Evolutionary conservation across 768 basidiomycete species (phyloP).

Genomic region (Lactifluus echinatus): DNA sequence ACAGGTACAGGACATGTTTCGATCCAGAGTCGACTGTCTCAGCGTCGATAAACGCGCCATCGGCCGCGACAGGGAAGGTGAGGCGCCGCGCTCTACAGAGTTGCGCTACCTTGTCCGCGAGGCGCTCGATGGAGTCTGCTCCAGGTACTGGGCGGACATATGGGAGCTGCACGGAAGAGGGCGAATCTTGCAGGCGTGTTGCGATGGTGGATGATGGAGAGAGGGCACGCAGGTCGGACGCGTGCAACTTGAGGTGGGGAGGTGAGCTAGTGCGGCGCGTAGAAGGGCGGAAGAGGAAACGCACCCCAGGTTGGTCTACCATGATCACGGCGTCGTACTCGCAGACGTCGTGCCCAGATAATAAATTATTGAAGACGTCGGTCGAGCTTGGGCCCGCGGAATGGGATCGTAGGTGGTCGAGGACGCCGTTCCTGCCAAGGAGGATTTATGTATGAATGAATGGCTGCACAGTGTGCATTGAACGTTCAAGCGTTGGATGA

Average conservation of each 20-base stretch:
- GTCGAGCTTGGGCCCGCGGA: constrained; percentile 16
- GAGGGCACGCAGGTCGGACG: constrained; percentile 64
- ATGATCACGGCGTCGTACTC: constrained; percentile 57
- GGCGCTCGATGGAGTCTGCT: constrained; percentile 27
- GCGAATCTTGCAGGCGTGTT: constrained; percentile 38
- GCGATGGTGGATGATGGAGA: constrained; percentile 43
- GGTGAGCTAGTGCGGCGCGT: too few relatives aligned
- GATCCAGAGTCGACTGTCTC: constrained; percentile 29
- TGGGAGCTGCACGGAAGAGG: constrained; percentile 53
- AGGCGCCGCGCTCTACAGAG: constrained; percentile 54
- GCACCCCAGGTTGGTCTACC: constrained; percentile 64
- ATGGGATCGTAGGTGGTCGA: constrained; percentile 26
- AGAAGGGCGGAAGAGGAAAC: constrained; percentile 23
- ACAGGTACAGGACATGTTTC: constrained; percentile 52
- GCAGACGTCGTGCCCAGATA: constrained; percentile 43
- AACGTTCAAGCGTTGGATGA: neutral
- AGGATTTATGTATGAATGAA: neutral
- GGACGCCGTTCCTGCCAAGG: constrained; percentile 37
- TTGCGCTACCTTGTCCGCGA: constrained; percentile 38
- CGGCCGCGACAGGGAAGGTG: too few relatives aligned
- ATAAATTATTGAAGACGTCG: constrained; percentile 36
- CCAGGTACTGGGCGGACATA: constrained; percentile 36
- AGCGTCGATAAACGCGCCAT: too few relatives aligned
- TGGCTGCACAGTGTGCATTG: neutral
- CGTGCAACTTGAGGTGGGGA: constrained; percentile 45